Base-by-base conservation (phyloP, 306 rosid species). In the Rosa rugosa region DNA sequence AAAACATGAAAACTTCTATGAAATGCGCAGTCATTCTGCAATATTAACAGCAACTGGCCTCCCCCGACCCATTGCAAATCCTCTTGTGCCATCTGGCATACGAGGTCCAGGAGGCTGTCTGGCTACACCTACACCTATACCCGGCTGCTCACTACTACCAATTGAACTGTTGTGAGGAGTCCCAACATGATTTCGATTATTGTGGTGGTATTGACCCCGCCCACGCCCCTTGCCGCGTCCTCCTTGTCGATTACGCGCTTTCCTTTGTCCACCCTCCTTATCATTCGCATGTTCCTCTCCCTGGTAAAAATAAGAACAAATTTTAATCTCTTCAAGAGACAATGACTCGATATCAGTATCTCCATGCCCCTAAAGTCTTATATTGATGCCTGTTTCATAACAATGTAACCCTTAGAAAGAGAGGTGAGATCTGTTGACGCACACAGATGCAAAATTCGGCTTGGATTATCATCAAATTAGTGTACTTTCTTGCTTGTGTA, bases 31-130 rank as follows among this genome's bases (percentile, higher is more conserved):
- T 49, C 41, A 69, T 84, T 81, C 85, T 44, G 85, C 84, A 85
- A 86, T 86, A 85, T 90, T 86, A 87, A 86, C 95, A 83, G 90
- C 79, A 63, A 92, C 66, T 4, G 88, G 90, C 88, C 88, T 95
- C 71, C 98, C 99, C 85, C 99, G 85, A 59, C 99, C 99, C 96
- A 90, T 82, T 7, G 94, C 88, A 80, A 95, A 95, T 79, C 99
- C 99, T 87, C 90, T 93, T 13, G 99, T 95, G 23, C 99, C 99
- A 62, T 95, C 97, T 0, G 99, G 99, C 99, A 95, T 95, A 13
- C 99, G 94, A 4, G 99, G 99, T 51, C 98, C 99, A 0, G 99
- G 99, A 67, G 99, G 99, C 47, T 89, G 94, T 80, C 86, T 94
- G 75, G 88, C 80, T 42, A 82, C 69, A 9, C 81, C 88, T 38